Percentiles rank a stretch among this genome's conserved stretches.
Conservation (phyloP, 331 rosid species). For the Phaseolus coccineus region DNA sequence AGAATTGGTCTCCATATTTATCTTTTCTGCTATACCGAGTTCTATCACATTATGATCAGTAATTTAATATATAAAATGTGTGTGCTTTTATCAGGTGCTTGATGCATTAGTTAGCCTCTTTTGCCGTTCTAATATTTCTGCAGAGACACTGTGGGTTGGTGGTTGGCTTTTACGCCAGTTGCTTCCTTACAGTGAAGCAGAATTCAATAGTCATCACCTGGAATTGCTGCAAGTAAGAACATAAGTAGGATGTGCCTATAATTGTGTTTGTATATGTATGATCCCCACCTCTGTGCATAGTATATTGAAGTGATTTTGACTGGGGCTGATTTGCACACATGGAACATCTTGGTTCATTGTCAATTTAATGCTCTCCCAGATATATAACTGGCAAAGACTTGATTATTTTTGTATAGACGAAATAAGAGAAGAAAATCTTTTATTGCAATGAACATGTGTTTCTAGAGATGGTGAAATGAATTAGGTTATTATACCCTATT, state of each 20-base stretch:
- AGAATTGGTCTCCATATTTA: constrained; percentile 7
- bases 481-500: background rate
- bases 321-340: constrained; percentile 17
- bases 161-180: constrained; percentile 99
- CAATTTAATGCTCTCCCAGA: constrained; percentile 25
- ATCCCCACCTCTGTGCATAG: constrained; percentile 30
- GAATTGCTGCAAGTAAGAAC: constrained; percentile 69
- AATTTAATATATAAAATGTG: constrained; percentile 1
- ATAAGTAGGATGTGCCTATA: constrained; percentile 6
- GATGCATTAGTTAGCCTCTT: constrained; percentile 89
- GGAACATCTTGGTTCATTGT: constrained; percentile 7
- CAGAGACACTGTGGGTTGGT: constrained; percentile 94
- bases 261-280: constrained; percentile 1
- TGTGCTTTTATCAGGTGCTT: constrained; percentile 65
- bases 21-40: background rate
- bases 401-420: constrained; percentile 2
- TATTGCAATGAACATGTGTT: background rate
- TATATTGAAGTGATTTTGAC: constrained; percentile 12
- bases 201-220: constrained; percentile 76
- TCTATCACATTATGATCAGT: constrained; percentile 20
- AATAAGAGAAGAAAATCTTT: background rate
- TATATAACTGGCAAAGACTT: constrained; percentile 1
- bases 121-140: constrained; percentile 85
- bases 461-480: background rate
- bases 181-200: constrained; percentile 86